These are phyloP conservation scores for Beauveria brongniartii DNA, from an alignment of 2,329 filamentous ascomycete genomes.

Conservation along the genomic window DNA sequence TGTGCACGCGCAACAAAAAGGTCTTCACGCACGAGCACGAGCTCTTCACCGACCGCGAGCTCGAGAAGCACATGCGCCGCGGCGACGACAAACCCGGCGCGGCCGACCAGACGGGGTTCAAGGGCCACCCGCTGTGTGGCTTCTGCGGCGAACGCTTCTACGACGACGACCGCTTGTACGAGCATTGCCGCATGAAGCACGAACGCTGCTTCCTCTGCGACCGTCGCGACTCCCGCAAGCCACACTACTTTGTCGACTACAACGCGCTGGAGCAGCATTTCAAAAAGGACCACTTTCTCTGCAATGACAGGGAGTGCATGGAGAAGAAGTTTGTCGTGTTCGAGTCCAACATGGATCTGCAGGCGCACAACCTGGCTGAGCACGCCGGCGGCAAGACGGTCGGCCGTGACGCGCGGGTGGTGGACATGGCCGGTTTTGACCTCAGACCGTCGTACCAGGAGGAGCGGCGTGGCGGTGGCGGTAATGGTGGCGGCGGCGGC, in stretches of 20 bases:
- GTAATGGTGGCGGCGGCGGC: slow-evolving; percentile 28
- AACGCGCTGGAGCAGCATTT: slow-evolving; percentile 82
- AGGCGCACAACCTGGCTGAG: slow-evolving; percentile 80
- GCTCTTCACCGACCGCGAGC: slow-evolving; percentile 71
- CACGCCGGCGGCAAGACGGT: slow-evolving; percentile 82
- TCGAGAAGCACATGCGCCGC: slow-evolving; percentile 79
- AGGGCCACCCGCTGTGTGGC: slow-evolving; percentile 85
- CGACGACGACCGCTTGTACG: slow-evolving; percentile 88
- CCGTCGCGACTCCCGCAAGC: slow-evolving; percentile 56
- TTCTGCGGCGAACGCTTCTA: slow-evolving; percentile 93
- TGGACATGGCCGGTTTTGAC: slow-evolving; percentile 84
- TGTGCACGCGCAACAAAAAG: slow-evolving; percentile 90
- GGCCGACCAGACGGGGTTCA: slow-evolving; percentile 89
- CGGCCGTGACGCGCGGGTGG: slow-evolving; percentile 70
- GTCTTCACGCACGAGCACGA: slow-evolving; percentile 98
- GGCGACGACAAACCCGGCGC: slow-evolving; percentile 89
- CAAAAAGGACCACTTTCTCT: slow-evolving; percentile 76
- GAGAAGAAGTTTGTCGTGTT: slow-evolving; percentile 99
- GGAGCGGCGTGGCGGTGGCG: slow-evolving; percentile 44
- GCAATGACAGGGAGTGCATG: slow-evolving; percentile 74
- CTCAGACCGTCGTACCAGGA: slow-evolving; percentile 64
- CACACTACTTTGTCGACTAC: slow-evolving; percentile 90
- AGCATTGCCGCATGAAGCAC: slow-evolving; percentile 88
- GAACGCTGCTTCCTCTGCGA: slow-evolving; percentile 95
- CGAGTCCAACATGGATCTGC: slow-evolving; percentile 86